Evolutionary conservation across 2,329 filamentous ascomycete genomes (phyloP), one percentile per base, ranked within the genome.

Genomic region (Sporothrix schenckii): DNA sequence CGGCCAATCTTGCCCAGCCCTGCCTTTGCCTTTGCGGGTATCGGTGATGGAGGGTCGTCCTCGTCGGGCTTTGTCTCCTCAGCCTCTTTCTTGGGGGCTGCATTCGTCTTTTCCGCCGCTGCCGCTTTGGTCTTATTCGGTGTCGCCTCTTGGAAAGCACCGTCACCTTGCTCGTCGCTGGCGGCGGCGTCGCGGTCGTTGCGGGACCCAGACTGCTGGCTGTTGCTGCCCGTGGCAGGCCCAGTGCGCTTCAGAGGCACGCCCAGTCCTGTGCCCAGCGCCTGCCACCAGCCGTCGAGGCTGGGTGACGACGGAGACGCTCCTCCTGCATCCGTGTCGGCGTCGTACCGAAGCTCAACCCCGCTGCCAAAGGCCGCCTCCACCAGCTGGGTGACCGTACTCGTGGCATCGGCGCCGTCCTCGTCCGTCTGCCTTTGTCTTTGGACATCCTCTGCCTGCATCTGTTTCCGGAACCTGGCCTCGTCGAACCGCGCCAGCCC

Each of bases 261-360:
- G 7, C 71, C 72, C 30, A 76, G 77, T 1, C 78, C 78, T 60
- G 76, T 75, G 39, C 75, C 74, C 10, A 87, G 80, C 52, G 77
- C 77, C 24, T 75, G 79, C 85, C 85, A 87, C 86, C 86, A 88
- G 60, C 78, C 77, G 72, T 85, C 80, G 10, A 85, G 75, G 3
- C 75, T 76, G 16, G 58, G 21, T 2, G 56, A 44, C 4, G 34
- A 16, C 77, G 47, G 6, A n/a, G 47, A 21, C 2, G 1, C 47
- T 30, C 2, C 60, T 11, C 3, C 27, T 30, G 27, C 39, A 2
- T 27, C 65, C 5, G 24, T 49, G 24, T 49, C 53, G 11, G 41
- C 72, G 21, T 75, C 74, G 69, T 76, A 78, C 6, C 74, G 74
- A 14, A 84, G 73, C 1, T 77, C 79, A 2, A 74, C 71, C 3